Percentiles rank a stretch among this genome's conserved stretches.
Evolutionary conservation across 2,329 filamentous ascomycete species (phyloP).

Genomic region (Xylariales sp.): DNA sequence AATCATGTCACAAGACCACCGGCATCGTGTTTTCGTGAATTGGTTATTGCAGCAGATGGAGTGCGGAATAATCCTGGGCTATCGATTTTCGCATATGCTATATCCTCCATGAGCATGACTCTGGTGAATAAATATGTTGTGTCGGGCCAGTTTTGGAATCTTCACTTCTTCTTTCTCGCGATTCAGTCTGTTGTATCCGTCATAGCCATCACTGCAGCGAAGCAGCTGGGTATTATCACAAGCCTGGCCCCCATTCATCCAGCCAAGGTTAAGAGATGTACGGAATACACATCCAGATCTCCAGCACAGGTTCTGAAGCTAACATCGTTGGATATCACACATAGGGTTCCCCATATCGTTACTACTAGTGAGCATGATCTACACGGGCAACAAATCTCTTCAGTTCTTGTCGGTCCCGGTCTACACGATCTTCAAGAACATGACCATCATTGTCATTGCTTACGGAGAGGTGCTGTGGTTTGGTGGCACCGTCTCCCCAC

Average conservation of each 20-base stretch:
- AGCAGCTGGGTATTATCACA: slow-evolving; percentile 75
- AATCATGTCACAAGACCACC: too few species aligned
- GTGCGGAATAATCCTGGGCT: slow-evolving; percentile 76
- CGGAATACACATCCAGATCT: neutral
- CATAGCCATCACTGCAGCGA: slow-evolving; percentile 75
- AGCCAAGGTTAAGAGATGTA: slow-evolving; percentile 81
- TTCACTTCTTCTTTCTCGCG: slow-evolving; percentile 91
- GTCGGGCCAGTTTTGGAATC: slow-evolving; percentile 84
- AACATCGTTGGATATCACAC: neutral
- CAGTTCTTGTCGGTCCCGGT: slow-evolving; percentile 96
- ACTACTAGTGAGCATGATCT: slow-evolving; percentile 97
- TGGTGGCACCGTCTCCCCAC: slow-evolving; percentile 80
- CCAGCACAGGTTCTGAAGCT: too few species aligned
- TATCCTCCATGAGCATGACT: slow-evolving; percentile 96
- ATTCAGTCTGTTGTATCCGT: slow-evolving; percentile 93
- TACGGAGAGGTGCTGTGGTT: slow-evolving; percentile 99
- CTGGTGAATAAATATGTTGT: slow-evolving; percentile 99
- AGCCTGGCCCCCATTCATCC: slow-evolving; percentile 77
- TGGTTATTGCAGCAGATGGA: too few species aligned
- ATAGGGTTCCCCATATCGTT: slow-evolving; percentile 86
- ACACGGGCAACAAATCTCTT: slow-evolving; percentile 91
- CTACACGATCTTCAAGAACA: slow-evolving; percentile 99
- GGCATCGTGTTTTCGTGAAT: too few species aligned
- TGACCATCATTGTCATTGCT: slow-evolving; percentile 96
- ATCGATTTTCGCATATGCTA: slow-evolving; percentile 85